Evolutionary conservation across 768 basidiomycete genomes (phyloP), one percentile per base, ranked within the genome.

Genomic region (Astraeus odoratus): DNA sequence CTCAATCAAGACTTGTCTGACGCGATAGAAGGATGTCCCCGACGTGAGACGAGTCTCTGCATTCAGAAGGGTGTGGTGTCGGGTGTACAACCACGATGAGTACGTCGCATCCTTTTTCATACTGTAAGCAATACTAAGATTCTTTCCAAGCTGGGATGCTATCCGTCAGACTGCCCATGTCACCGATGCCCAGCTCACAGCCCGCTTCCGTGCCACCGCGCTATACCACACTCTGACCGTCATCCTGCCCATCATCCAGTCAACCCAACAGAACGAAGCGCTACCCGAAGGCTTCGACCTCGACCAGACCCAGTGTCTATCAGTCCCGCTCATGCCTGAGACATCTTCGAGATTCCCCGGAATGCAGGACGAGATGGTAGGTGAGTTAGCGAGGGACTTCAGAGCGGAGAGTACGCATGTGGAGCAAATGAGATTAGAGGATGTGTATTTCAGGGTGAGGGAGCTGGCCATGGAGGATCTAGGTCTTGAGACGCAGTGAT

Each of bases 41-140:
- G 78, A 81, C 47, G 76, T 77, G 25, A 74, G 93, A 39, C 75
- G 74, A 59, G 57, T 74, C 33, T 78, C 85, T 20, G 82, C 88
- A 4, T 76, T 87, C 56, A 73, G 81, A 37, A 80, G 78, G 25
- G 74, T 89, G 13, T 97, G 94, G 94, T 76, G 94, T 27, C 73
- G 94, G 24, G 76, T 95, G 37, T 95, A 87, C 58, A 73, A 86
- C 42, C 83, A 89, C 41, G 92, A 97, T 60, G 79, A 96, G 93
- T 95, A 63, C 49, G 83, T 72, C 39, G 24, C 12, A 19, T 35
- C n/a, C 13, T 35, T 40, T 20, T 0, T 12, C 15, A 7, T 36
- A 16, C 5, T 19, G 19, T 29, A 19, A 10, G 26, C 16, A 7
- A 25, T 1, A 29, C 16, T 34, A 24, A 44, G 1, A 27, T n/a